A percentile compares a stretch with the other conserved stretches of the same genome.
Evolutionary conservation across 164 flowering plant species (phyloP).

Genomic region (Annona cherimola): DNA sequence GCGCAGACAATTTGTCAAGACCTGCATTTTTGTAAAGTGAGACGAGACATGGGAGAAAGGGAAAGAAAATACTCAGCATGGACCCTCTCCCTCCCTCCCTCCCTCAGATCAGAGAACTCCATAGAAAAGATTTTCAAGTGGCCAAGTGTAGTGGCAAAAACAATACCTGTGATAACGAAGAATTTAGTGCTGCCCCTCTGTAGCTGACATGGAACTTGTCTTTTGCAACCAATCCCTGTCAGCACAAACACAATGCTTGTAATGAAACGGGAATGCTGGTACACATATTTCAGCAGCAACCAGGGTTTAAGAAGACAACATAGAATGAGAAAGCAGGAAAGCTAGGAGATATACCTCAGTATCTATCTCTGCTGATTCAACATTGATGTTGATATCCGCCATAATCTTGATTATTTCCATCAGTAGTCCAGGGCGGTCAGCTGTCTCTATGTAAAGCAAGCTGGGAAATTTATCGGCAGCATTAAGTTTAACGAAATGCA

Average conservation of each 20-base stretch:
- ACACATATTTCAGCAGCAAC: neutral
- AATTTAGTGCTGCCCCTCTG: constrained; percentile 68
- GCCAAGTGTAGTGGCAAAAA: neutral
- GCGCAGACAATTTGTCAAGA: constrained; percentile 75
- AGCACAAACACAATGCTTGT: neutral
- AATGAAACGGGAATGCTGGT: too few relatives aligned
- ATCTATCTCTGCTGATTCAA: constrained; percentile 94
- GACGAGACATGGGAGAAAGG: constrained; percentile 10
- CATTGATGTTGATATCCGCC: constrained; percentile 69
- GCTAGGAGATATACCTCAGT: constrained; percentile 57
- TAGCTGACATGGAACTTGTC: constrained; percentile 91
- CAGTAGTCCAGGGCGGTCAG: constrained; percentile 90
- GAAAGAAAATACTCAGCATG: neutral
- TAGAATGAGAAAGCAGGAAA: neutral
- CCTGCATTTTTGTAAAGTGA: constrained; percentile 43
- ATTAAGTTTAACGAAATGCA: too few relatives aligned
- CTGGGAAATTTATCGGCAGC: constrained; percentile 27
- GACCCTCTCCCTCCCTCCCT: neutral
- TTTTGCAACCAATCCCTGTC: constrained; percentile 52
- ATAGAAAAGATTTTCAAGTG: neutral
- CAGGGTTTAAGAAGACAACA: neutral
- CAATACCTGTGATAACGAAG: constrained; percentile 71
- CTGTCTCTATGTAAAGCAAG: constrained; percentile 86
- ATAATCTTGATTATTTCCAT: constrained; percentile 72
- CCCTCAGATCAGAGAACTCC: neutral